phyloP scores from a whole-genome alignment of 2,329 filamentous ascomycete genomes.

The Claviceps purpurea region DNA sequence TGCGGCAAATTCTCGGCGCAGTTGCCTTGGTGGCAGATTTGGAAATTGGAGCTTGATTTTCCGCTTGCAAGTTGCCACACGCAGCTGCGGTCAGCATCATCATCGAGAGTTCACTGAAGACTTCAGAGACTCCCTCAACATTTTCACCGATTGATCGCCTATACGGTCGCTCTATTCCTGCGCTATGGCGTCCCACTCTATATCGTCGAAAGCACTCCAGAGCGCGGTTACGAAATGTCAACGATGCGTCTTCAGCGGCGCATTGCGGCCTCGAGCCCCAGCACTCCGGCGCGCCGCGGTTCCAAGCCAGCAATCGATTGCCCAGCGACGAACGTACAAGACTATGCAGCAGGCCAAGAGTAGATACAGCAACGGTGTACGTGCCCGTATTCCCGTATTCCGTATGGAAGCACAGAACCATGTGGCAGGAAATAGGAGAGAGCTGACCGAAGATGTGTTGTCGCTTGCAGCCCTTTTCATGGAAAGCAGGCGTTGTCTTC shows the following conservation, averaged over 20 bases:
- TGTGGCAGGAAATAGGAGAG: neutral
- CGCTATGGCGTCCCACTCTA: conserved; percentile 22
- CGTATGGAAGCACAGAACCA: neutral
- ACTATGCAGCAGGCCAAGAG: conserved; percentile 47
- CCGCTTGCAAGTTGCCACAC: too few relatives aligned
- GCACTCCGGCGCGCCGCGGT: conserved; percentile 17
- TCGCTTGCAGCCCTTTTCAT: conserved; percentile 68
- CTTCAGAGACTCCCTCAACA: too few relatives aligned
- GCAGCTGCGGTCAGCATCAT: neutral
- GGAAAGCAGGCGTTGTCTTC: conserved; percentile 80
- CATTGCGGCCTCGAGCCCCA: conserved; percentile 22
- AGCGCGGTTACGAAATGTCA: conserved; percentile 22
- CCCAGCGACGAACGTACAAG: conserved; percentile 30
- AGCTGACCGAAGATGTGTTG: conserved; percentile 13
- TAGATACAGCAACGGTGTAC: conserved; percentile 42
- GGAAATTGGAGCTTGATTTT: too few relatives aligned
- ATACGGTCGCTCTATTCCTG: neutral
- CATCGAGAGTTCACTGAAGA: neutral
- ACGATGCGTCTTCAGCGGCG: conserved; percentile 27
- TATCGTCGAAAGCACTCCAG: conserved; percentile 22
- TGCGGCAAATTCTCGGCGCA: too few relatives aligned
- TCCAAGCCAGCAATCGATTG: conserved; percentile 21
- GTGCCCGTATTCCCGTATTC: conserved; percentile 8
- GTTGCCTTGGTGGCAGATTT: too few relatives aligned
- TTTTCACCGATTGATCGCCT: neutral